Evolutionary conservation across 345 rosid genomes (phyloP).

Genomic region (Murraya paniculata): DNA sequence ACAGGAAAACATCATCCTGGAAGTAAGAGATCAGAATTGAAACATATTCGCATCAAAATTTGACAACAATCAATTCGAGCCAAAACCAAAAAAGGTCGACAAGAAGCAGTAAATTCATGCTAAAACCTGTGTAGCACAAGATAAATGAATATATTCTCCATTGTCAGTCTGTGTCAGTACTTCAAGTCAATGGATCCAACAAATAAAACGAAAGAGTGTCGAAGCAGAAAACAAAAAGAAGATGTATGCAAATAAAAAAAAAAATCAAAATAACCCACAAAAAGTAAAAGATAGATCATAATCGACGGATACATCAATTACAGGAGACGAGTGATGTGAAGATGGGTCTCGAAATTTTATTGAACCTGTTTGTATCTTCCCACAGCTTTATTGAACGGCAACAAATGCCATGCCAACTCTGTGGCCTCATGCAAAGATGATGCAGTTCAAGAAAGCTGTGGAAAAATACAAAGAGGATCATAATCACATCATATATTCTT

Average conservation of each 20-base stretch:
- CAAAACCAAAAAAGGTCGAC: background rate
- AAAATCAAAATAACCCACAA: background rate
- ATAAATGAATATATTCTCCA: background rate
- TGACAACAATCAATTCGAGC: background rate
- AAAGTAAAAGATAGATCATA: background rate
- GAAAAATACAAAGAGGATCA: constrained; percentile 87
- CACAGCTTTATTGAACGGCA: constrained; percentile 98
- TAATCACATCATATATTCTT: background rate
- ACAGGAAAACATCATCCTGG: background rate
- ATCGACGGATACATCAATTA: background rate
- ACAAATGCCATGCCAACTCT: background rate
- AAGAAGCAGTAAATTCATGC: background rate
- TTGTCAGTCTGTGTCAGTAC: background rate
- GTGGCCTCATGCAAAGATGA: constrained; percentile 17
- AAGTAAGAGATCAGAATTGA: constrained; percentile 2
- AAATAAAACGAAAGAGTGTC: background rate
- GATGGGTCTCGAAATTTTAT: background rate
- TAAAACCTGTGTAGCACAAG: background rate
- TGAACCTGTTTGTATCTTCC: constrained; percentile 77
- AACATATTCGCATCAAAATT: background rate
- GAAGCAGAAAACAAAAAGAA: background rate
- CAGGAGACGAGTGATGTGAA: background rate
- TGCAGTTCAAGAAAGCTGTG: constrained; percentile 99
- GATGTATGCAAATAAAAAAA: background rate
- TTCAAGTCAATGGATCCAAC: constrained; percentile 1